Evolutionary conservation across 345 rosid species (phyloP).

Genomic region (Lepidium sativum): DNA sequence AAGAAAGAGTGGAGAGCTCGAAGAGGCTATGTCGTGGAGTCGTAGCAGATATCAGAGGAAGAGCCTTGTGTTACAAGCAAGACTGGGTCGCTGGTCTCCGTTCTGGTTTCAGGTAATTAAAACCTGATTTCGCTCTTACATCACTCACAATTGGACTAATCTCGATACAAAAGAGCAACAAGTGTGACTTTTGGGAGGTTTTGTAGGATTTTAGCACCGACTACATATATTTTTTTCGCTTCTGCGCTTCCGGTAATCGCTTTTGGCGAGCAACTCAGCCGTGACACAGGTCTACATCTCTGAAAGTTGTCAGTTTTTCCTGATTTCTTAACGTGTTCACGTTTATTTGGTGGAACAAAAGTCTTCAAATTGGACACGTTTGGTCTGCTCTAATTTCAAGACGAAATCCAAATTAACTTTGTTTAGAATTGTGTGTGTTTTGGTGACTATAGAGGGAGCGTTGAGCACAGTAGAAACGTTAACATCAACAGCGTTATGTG

Average conservation of each 20-base stretch:
- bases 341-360: background rate
- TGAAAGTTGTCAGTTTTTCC: background rate
- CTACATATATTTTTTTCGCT: conserved; percentile 76
- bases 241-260: conserved; percentile 84
- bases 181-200: background rate
- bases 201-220: conserved; percentile 69
- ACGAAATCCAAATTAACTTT: background rate
- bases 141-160: background rate
- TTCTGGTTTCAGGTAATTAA: conserved; percentile 45
- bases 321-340: background rate
- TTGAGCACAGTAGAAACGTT: conserved; percentile 70
- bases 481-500: conserved; percentile 72
- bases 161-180: background rate
- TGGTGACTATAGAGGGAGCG: conserved; percentile 45
- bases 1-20: conserved; percentile 34
- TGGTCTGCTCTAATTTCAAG: background rate
- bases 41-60: conserved; percentile 41
- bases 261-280: conserved; percentile 74
- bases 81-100: conserved; percentile 54
- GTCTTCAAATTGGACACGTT: conserved; percentile 7
- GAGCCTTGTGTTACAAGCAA: conserved; percentile 55
- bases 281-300: conserved; percentile 50
- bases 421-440: background rate
- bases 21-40: conserved; percentile 48
- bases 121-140: background rate